Evolutionary conservation across 768 basidiomycete species (phyloP).

Genomic region (Russula earlei): DNA sequence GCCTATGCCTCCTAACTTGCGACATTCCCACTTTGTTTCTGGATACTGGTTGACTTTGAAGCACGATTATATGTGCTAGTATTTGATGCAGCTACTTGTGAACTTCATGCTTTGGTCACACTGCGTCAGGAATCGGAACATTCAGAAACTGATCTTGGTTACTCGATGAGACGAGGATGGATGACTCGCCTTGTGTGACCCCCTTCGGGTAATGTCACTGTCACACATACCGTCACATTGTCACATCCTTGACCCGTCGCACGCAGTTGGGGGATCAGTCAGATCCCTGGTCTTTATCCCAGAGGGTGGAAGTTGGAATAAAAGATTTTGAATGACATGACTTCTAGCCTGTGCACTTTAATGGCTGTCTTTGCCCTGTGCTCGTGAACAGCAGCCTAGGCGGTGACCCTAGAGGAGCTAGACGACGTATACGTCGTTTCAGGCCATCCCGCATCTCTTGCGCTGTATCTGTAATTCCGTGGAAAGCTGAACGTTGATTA

Average conservation of each 20-base stretch:
- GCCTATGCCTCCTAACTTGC: neutral
- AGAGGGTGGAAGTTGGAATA: no score
- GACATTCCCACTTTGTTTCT: neutral
- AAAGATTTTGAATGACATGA: no score
- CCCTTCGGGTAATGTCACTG: no score
- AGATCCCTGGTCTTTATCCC: no score
- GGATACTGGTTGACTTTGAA: neutral
- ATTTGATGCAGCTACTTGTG: slow-evolving; percentile 3
- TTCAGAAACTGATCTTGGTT: slow-evolving; percentile 1
- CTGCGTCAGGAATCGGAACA: slow-evolving; percentile 1
- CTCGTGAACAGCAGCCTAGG: neutral
- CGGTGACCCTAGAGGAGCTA: no score
- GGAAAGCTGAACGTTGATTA: neutral
- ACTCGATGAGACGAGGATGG: neutral
- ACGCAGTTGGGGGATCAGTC: no score
- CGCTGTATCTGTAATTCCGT: neutral
- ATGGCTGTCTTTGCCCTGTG: neutral
- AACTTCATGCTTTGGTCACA: slow-evolving; percentile 11
- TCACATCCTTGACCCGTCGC: no score
- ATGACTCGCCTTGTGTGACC: slow-evolving; percentile 6
- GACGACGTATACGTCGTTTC: neutral
- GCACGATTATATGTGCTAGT: neutral
- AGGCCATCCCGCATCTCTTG: neutral
- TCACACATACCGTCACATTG: neutral
- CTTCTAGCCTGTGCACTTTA: no score